Evolutionary conservation across 2,329 filamentous ascomycete genomes (phyloP), one percentile per base, ranked within the genome.

Genomic region (Colletotrichum sp.): DNA sequence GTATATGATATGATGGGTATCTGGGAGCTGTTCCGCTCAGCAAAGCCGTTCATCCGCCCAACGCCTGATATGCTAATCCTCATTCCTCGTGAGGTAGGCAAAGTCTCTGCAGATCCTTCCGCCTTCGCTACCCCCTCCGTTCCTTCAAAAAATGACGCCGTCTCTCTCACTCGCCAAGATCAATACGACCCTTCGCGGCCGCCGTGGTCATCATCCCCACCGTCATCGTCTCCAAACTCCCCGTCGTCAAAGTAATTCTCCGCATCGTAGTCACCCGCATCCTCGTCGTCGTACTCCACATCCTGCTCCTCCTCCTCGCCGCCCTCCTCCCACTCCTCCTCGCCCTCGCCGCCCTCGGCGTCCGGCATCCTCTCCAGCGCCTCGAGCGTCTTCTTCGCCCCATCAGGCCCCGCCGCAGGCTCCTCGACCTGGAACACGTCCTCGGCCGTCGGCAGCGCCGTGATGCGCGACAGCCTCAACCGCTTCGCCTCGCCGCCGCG

Each of bases 211-310:
- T 89, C 89, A 9, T 86, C 87, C 12, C 87, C 87, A 5, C 86
- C 86, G 61, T 89, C 88, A 27, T 88, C 86, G 43, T 87, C 86
- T 66, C 89, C 86, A 29, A 90, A 88, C 74, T 89, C 88, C 15
- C 88, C 89, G 29, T 86, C 88, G 73, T 91, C 90, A 78, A 91
- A 91, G 82, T 91, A 91, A 12, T 86, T 85, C 77, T 92, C 90
- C 4, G 90, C 90, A 58, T 91, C 87, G 78, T 92, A 92, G 74
- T 91, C 90, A 9, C 90, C 90, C 2, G 88, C 90, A 63, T 90
- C 88, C 72, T 91, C 89, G 69, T 91, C 90, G 62, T 91, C 88
- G 74, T 87, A 89, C 29, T 82, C 83, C 69, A 88, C 86, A 68
- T 88, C 87, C 76, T 88, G 86, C 21, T 86, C 86, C 12, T 85